Evolutionary conservation across 305 asterid genomes (phyloP).

Genomic region (Vinca major): DNA sequence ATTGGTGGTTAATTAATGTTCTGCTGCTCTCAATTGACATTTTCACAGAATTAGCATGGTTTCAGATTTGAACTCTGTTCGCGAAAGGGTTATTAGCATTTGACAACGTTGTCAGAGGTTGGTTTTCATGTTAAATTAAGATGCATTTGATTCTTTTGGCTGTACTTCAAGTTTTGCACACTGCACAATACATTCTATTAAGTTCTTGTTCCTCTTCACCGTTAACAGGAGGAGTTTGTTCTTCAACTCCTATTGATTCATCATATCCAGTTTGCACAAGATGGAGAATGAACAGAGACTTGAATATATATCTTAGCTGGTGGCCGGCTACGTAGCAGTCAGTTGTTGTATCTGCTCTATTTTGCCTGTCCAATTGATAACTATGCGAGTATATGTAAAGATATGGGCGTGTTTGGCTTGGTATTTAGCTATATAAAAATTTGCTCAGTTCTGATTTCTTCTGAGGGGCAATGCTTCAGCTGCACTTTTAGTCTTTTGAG

Average conservation of each 20-base stretch:
- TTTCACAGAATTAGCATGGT: slow-evolving; percentile 53
- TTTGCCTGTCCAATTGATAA: too few relatives aligned
- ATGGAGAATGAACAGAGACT: not conserved
- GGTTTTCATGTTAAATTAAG: not conserved
- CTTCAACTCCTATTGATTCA: not conserved
- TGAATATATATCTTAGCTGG: not conserved
- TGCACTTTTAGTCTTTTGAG: too few relatives aligned
- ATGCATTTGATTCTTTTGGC: not conserved
- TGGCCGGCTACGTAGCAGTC: not conserved
- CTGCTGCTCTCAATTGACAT: not conserved
- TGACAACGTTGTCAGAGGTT: slow-evolving; percentile 29
- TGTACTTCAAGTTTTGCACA: too few relatives aligned
- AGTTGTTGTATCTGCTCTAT: not conserved
- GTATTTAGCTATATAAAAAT: not conserved
- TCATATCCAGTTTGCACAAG: not conserved
- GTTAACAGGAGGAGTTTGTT: not conserved
- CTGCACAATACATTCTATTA: too few relatives aligned
- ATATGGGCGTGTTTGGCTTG: not conserved
- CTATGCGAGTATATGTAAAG: not conserved
- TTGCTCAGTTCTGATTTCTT: not conserved
- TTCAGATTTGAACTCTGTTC: slow-evolving; percentile 39
- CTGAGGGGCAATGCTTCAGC: too few relatives aligned
- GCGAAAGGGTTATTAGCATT: slow-evolving; percentile 38
- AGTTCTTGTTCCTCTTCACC: not conserved
- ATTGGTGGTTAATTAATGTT: slow-evolving; percentile 1